Evolutionary conservation across 371 early-diverging fungal species (phyloP).

Genomic region (Funneliformis caledonium): DNA sequence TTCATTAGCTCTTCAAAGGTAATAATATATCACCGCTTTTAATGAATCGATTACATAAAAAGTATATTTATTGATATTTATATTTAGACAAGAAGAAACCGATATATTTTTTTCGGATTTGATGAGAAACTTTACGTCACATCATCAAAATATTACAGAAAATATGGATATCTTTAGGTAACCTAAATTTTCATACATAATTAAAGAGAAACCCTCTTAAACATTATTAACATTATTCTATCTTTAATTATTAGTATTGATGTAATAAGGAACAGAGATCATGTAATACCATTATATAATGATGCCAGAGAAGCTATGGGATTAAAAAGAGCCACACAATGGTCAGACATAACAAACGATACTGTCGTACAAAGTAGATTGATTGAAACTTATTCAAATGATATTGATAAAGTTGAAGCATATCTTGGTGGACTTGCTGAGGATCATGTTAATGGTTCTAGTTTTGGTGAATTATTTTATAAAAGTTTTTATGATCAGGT

Average conservation of each 20-base stretch:
- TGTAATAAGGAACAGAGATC: neutral
- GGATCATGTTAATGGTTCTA: constrained; percentile 25
- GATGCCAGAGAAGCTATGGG: constrained; percentile 6
- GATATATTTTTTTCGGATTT: constrained; percentile 38
- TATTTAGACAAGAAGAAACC: constrained; percentile 37
- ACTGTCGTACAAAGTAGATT: neutral
- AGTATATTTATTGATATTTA: neutral
- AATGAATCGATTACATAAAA: neutral
- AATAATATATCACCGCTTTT: neutral
- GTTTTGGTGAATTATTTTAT: constrained; percentile 23
- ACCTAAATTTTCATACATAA: too few species aligned
- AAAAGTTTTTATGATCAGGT: constrained; percentile 2
- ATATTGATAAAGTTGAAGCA: constrained; percentile 21
- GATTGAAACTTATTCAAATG: neutral
- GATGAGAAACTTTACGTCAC: neutral
- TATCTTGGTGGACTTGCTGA: constrained; percentile 22
- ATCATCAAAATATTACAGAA: neutral
- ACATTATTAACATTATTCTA: neutral
- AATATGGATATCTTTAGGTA: neutral
- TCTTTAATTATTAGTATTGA: neutral
- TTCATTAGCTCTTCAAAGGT: constrained; percentile 11
- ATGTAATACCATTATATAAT: constrained; percentile 27
- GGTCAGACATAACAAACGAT: constrained; percentile 27
- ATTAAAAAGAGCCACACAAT: neutral
- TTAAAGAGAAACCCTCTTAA: neutral